A percentile compares a stretch with the other conserved stretches of the same genome.
Evolutionary conservation across 805 yeast genomes (phyloP).

Genomic region (Saitoella complicata): DNA sequence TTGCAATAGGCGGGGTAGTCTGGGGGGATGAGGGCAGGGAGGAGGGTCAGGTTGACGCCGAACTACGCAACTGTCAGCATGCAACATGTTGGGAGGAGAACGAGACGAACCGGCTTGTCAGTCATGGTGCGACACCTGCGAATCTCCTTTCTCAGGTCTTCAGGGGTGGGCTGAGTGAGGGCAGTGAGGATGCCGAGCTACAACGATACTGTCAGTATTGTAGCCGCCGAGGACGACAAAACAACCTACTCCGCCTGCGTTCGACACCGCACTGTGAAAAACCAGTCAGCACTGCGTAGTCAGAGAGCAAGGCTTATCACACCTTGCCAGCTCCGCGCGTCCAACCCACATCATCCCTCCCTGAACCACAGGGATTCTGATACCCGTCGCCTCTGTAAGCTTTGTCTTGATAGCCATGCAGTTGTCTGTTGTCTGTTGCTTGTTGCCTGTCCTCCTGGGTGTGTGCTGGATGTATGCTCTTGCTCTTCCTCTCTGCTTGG

Average conservation of each 20-base stretch:
- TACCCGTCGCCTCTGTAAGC: conserved; percentile 21
- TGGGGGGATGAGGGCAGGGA: conserved; percentile 20
- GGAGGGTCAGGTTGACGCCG: conserved; percentile 21
- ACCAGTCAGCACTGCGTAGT: conserved; percentile 2
- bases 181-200: conserved; percentile 14
- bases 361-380: conserved; percentile 18
- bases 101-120: not conserved
- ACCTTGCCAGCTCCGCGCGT: conserved; percentile 6
- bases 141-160: conserved; percentile 16
- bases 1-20: conserved; percentile 18
- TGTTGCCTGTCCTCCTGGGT: conserved; percentile 47
- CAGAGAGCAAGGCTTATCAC: not conserved
- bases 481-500: conserved; percentile 5
- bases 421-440: not conserved
- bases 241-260: conserved; percentile 21
- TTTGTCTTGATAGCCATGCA: conserved; percentile 14
- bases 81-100: conserved; percentile 10
- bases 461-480: conserved; percentile 30
- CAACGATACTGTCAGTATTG: not conserved
- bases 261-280: conserved; percentile 20
- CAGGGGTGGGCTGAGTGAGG: conserved; percentile 19
- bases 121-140: not conserved
- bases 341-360: conserved; percentile 20
- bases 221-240: conserved; percentile 1
- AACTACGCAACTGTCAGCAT: conserved; percentile 16